Base-by-base conservation (phyloP, 495 filamentous ascomycete species). In the Melanomma pulvis-pyrius region DNA sequence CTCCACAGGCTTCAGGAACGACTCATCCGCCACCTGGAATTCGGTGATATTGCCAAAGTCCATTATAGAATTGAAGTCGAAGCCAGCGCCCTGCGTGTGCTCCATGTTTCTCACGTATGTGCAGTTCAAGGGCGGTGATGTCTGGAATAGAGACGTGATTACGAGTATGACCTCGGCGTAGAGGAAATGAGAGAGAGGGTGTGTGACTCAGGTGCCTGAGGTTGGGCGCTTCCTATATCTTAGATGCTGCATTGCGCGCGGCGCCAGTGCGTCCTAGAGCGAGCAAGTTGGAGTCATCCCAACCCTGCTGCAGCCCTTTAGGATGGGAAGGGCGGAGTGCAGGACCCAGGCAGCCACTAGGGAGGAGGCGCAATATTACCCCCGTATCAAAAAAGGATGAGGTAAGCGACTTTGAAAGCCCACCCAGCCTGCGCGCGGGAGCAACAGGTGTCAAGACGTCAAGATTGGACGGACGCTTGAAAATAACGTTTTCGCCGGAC, bases 1-100 rank as follows among this genome's bases (percentile, higher is more conserved):
- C 60, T 69, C 34, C 7, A 13, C 52, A 1, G 59, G 50, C 65
- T 68, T 68, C 60, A 59, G 30, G 29, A 63, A 63, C 41, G 59
- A 17, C 48, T 21, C 28, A 11, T 30, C n/a, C 32, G 19, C 28
- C 2, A 36, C 8, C 9, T n/a, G n/a, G 39, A 44, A 60, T 50
- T 41, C 46, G 41, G 26, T 9, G 15, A 48, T 25, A 19, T 17
- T 24, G 39, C 57, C 32, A 41, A 48, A 48, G 15, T 60, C 51
- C 28, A 29, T 30, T 24, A 19, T 32, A 11, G 29, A 17, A 19
- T 30, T 54, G 17, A 54, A 54, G 15, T 54, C 51, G 54, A 58
- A 58, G 32, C 34, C 34, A 3, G 54, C 54, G 32, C 32, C 54
- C 21, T 58, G 30, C 32, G 44, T 44, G 32, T 24, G 1, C 39